These are phyloP conservation scores for Blastomyces emzantsi DNA, from an alignment of 2,329 filamentous ascomycete genomes.

Conservation along the genomic window DNA sequence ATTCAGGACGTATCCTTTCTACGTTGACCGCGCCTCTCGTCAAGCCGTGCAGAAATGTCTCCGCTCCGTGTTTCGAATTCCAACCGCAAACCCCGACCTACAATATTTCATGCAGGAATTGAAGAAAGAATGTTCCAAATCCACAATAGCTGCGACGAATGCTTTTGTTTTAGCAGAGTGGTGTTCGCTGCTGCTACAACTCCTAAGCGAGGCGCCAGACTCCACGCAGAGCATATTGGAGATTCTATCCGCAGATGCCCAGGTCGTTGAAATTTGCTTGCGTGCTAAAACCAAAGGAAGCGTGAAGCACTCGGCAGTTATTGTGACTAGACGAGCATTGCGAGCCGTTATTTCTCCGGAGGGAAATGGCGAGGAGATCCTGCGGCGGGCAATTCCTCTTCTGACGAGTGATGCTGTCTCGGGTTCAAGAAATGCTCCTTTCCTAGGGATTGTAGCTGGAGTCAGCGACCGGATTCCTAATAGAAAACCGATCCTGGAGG, in stretches of 20 bases:
- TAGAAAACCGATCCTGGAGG: slow-evolving; percentile 54
- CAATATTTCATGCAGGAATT: slow-evolving; percentile 58
- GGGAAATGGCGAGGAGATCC: slow-evolving; percentile 49
- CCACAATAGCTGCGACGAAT: slow-evolving; percentile 65
- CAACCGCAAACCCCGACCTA: slow-evolving; percentile 40
- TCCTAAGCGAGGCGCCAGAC: slow-evolving; percentile 49
- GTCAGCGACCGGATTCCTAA: slow-evolving; percentile 65
- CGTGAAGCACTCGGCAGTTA: slow-evolving; percentile 63
- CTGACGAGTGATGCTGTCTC: slow-evolving; percentile 61
- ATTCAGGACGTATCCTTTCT: slow-evolving; percentile 80
- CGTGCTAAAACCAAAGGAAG: slow-evolving; percentile 54
- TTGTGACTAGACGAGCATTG: slow-evolving; percentile 69
- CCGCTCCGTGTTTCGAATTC: slow-evolving; percentile 53
- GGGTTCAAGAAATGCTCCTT: slow-evolving; percentile 60
- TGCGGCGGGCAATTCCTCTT: slow-evolving; percentile 54
- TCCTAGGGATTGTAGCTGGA: slow-evolving; percentile 79
- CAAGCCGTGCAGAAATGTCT: slow-evolving; percentile 76
- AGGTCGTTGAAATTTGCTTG: slow-evolving; percentile 68
- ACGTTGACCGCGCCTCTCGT: slow-evolving; percentile 76
- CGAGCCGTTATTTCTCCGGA: slow-evolving; percentile 59
- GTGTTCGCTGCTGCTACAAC: slow-evolving; percentile 70
- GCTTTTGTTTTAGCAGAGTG: slow-evolving; percentile 88
- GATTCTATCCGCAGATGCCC: slow-evolving; percentile 59
- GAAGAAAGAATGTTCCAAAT: slow-evolving; percentile 64
- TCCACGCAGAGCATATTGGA: slow-evolving; percentile 46